Base-by-base conservation (phyloP, 2,329 filamentous ascomycete genomes). In the Fusarium nodosum region DNA sequence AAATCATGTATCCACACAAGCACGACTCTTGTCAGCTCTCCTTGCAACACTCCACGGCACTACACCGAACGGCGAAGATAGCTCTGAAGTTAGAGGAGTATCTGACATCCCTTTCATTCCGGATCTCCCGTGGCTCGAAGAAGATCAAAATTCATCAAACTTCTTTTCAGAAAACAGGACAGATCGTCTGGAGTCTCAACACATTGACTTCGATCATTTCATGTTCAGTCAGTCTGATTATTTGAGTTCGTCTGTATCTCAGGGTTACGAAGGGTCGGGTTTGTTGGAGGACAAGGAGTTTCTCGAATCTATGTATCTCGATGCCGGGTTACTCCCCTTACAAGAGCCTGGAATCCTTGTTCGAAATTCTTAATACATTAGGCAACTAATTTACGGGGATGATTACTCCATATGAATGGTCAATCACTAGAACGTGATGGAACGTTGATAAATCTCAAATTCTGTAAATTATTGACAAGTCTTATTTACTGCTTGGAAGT, bases 61-160 rank as follows among this genome's bases (percentile, higher is more conserved):
- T 4, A 7, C 15, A 10, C 0, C 5, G 15, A 22, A 38, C 8
- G 1, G 5, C 2, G 24, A 58, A 9, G 1, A 24, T 2, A 22
- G 2, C 9, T 28, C 15, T 22, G n/a, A 2, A 12, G 11, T 3
- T 1, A n/a, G 5, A 7, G 13, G 1, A 28, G 6, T 36, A 8
- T 8, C 11, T 3, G 24, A 38, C 1, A 38, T 18, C 1, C 10
- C 26, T 2, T 30, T 26, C 2, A 22, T 22, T 20, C 28, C 50
- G 1, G 39, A 53, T 1, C 38, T 56, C 5, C 42, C 50, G 7
- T 59, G 50, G 56, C 34, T 59, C 0, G 56, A 59, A 31, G 56
- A 59, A 24, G 50, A 36, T 7, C 1, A 38, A 18, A 16, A 20
- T 4, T 22, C 38, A 12, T 45, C 31, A 0, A 36, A 11, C 7